A percentile compares a stretch with the other conserved stretches of the same genome.
Conservation (phyloP, 1,139 yeast genomes). For the Sugiyamaella grinbergsii region DNA sequence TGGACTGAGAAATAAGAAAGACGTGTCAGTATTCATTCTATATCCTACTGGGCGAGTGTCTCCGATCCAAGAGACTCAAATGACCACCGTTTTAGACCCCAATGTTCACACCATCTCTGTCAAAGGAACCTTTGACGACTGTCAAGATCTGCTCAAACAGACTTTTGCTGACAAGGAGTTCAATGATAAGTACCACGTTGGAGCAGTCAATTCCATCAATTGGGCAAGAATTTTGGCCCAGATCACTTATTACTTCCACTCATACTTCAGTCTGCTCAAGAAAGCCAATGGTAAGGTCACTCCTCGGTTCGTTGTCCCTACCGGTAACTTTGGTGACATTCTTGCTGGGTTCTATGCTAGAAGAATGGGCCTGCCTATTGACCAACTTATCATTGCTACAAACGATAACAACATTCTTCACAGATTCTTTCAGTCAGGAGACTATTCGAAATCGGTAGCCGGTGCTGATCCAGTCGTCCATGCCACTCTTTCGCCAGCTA, state of each 20-base stretch:
- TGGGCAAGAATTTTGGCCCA: constrained; percentile 99
- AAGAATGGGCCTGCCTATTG: constrained; percentile 92
- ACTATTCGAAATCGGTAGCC: constrained; percentile 57
- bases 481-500: constrained; percentile 94
- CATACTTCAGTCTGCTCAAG: constrained; percentile 72
- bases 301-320: constrained; percentile 75
- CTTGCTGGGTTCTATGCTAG: constrained; percentile 95
- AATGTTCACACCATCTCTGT: constrained; percentile 95
- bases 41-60: constrained; percentile 98
- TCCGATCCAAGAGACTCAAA: constrained; percentile 96
- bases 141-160: constrained; percentile 94
- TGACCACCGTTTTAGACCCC: constrained; percentile 94
- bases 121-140: constrained; percentile 95
- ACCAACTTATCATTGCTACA: constrained; percentile 86
- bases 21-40: constrained; percentile 90
- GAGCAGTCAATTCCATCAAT: constrained; percentile 97
- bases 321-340: constrained; percentile 97
- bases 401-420: constrained; percentile 93
- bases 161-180: constrained; percentile 87
- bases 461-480: constrained; percentile 66
- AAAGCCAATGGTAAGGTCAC: constrained; percentile 47
- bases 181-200: constrained; percentile 86
- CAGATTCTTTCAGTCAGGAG: constrained; percentile 85
- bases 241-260: constrained; percentile 91
- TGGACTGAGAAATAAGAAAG: constrained; percentile 94